Evolutionary conservation across 2,329 filamentous ascomycete genomes (phyloP).

Genomic region (Fusarium kyushuense): DNA sequence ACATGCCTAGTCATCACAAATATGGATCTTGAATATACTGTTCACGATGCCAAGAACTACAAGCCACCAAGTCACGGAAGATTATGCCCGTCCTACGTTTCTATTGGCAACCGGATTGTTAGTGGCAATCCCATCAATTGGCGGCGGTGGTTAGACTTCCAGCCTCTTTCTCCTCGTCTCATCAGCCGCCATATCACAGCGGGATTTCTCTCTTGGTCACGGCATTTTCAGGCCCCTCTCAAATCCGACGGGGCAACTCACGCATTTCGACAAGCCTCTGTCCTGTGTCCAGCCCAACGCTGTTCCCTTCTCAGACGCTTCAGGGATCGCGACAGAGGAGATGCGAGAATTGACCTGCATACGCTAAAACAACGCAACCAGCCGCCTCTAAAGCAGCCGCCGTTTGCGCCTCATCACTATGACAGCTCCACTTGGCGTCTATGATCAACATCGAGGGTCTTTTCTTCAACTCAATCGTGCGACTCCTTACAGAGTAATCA

Average conservation of each 20-base stretch:
- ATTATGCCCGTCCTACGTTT: conserved; percentile 7
- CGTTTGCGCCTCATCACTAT: conserved; percentile 45
- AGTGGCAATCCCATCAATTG: conserved; percentile 30
- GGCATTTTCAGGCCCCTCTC: neutral
- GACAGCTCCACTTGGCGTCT: conserved; percentile 47
- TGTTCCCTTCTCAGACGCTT: conserved; percentile 24
- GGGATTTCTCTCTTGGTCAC: neutral
- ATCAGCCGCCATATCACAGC: conserved; percentile 9
- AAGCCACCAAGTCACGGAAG: conserved; percentile 20
- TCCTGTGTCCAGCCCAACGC: conserved; percentile 20
- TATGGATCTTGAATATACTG: conserved; percentile 8
- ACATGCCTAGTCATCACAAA: neutral
- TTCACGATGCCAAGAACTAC: conserved; percentile 6
- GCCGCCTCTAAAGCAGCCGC: conserved; percentile 42
- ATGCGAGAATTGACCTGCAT: conserved; percentile 29
- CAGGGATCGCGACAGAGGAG: conserved; percentile 22
- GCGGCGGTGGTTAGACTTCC: conserved; percentile 32
- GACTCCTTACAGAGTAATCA: conserved; percentile 21
- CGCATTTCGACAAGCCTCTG: conserved; percentile 8
- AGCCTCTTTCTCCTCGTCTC: conserved; percentile 30
- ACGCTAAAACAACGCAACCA: conserved; percentile 37
- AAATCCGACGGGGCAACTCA: conserved; percentile 8
- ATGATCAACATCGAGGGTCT: conserved; percentile 40
- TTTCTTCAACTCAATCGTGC: conserved; percentile 32
- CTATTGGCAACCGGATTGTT: conserved; percentile 18